Conservation (phyloP, 2,329 filamentous ascomycete species). For the Exophiala dermatitidis region DNA sequence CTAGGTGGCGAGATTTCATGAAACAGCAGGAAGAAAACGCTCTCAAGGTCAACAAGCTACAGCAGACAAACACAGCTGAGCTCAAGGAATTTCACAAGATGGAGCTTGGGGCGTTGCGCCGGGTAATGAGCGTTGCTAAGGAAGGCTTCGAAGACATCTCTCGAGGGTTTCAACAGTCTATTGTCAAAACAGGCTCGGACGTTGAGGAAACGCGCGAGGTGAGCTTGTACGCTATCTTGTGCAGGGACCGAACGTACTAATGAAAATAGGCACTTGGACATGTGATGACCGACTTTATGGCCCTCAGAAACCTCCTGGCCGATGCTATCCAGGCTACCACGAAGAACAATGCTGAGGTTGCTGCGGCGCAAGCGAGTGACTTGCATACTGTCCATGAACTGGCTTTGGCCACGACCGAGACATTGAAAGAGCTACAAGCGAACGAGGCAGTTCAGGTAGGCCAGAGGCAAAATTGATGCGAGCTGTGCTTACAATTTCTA, state of each 20-base stretch:
- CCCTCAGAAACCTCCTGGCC: conserved; percentile 8
- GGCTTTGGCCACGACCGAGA: conserved; percentile 13
- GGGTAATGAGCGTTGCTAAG: conserved; percentile 13
- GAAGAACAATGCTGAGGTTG: conserved; percentile 12
- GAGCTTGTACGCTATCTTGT: background rate
- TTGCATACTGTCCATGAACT: conserved; percentile 15
- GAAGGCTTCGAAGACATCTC: conserved; percentile 11
- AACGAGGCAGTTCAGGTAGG: conserved; percentile 9
- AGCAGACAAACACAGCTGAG: conserved; percentile 10
- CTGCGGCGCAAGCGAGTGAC: conserved; percentile 12
- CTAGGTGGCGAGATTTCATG: conserved; percentile 16
- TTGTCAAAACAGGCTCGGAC: conserved; percentile 8
- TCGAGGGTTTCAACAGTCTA: conserved; percentile 4
- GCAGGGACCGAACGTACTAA: background rate
- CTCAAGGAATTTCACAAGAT: conserved; percentile 8
- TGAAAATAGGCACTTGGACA: conserved; percentile 9
- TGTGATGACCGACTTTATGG: conserved; percentile 14
- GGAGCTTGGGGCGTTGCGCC: conserved; percentile 6
- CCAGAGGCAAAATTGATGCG: background rate
- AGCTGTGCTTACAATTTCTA: conserved; percentile 1
- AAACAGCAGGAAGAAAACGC: conserved; percentile 15
- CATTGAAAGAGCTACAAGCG: conserved; percentile 7
- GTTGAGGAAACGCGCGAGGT: conserved; percentile 13
- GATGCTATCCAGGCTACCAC: conserved; percentile 1
- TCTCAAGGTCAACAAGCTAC: conserved; percentile 6